These are phyloP conservation scores for Botrytis fabae DNA, from an alignment of 2,329 filamentous ascomycete species.

Conservation along the genomic window DNA sequence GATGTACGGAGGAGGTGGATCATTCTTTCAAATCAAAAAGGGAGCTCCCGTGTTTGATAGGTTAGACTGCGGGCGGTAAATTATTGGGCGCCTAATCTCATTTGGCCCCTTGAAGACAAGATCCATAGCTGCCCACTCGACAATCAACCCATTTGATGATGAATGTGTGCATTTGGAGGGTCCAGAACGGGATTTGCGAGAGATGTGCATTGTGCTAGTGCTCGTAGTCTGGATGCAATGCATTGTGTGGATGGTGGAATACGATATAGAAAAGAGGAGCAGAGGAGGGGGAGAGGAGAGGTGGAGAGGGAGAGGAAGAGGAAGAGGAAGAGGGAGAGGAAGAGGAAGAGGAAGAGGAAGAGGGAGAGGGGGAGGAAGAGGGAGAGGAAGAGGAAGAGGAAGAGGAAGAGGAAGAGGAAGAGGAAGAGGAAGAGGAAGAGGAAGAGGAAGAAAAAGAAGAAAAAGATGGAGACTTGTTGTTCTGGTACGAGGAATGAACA, in stretches of 20 bases:
- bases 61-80: conserved; percentile 17
- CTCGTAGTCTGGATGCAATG: background rate
- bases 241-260: background rate
- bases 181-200: background rate
- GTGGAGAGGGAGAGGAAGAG: background rate
- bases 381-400: background rate
- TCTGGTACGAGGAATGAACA: background rate
- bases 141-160: background rate
- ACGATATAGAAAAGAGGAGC: background rate
- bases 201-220: background rate
- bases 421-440: no score
- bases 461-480: background rate
- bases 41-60: conserved; percentile 17
- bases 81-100: conserved; percentile 22
- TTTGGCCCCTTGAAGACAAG: background rate
- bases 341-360: background rate
- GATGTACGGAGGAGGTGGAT: background rate
- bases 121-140: background rate
- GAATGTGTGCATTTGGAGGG: background rate
- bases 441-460: no score
- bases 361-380: background rate
- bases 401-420: background rate
- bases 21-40: background rate
- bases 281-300: background rate
- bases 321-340: no score